Evolutionary conservation across 176 grass and related monocot genomes (phyloP), one percentile per base, ranked within the genome.

Genomic region (Oryza coarctata): DNA sequence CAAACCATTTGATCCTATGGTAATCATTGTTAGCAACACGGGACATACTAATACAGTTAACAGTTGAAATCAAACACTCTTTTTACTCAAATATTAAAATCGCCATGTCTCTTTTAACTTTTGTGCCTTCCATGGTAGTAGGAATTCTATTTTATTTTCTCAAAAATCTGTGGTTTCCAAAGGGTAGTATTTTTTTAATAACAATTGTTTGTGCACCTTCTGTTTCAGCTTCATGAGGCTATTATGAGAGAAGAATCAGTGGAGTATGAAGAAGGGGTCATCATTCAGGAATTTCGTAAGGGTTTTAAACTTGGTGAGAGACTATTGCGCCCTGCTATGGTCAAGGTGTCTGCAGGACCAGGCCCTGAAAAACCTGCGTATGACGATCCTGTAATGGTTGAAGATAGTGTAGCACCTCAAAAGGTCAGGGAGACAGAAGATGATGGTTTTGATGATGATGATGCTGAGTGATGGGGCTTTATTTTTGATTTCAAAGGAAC

Each of bases 291-390:
- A 88, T 99, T 99, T 17, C 84, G 96, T 31, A 95, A 93, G 65
- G 96, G 93, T 68, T 99, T 99, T 85, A 95, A 82, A 87, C 89
- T 95, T 26, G 96, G 93, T 3, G 93, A 99, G 30, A 93, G 96
- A 69, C 63, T 99, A 52, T 68, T 99, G 58, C 90, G 91, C 2
- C 93, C 93, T 0, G 87, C 96, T 26, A 99, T 95, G 96, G 93
- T 99, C 35, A 95, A 95, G 83, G 96, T 99, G 9, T 99, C 92
- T 36, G 90, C 89, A 7, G 96, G 96, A 57, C 96, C 90, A 28
- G 95, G 90, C 27, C 92, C 95, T 50, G 82, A 79, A 27, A 91
- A 91, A 52, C 79, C 71, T 30, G 73, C 7, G 20, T 91, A 84
- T 18, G 81, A 83, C 0, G 84, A 73, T 61, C 50, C 82, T 9